Conservation (phyloP, 2,329 filamentous ascomycete species). For the Epichloe elymi region DNA sequence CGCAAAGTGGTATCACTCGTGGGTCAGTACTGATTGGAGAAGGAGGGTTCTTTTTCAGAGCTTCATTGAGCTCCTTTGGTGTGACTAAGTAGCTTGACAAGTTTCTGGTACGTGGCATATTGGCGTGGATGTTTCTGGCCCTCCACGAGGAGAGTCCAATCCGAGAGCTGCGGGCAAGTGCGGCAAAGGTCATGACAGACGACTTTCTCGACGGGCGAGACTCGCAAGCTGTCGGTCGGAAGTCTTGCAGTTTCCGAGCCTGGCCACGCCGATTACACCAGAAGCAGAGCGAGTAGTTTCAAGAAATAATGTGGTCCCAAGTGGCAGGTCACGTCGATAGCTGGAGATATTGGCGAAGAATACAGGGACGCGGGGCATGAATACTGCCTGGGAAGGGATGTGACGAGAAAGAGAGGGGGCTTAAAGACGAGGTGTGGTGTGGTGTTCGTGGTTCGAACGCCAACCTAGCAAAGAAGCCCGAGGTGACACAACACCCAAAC, state of each 20-base stretch:
- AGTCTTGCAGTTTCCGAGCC: neutral
- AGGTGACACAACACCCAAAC: no score
- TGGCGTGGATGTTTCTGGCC: constrained; percentile 18
- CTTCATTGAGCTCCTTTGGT: constrained; percentile 67
- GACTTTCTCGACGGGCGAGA: neutral
- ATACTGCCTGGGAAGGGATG: neutral
- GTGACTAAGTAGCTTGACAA: constrained; percentile 79
- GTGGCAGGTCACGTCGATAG: neutral
- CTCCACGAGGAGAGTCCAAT: constrained; percentile 25
- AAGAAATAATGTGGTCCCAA: neutral
- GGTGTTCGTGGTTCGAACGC: constrained; percentile 1
- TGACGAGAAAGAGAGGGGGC: constrained; percentile 2
- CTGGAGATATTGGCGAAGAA: neutral
- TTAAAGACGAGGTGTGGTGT: constrained; percentile 2
- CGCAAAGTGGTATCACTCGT: constrained; percentile 78
- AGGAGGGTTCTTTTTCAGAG: constrained; percentile 69
- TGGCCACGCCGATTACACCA: neutral
- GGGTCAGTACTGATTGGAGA: constrained; percentile 70
- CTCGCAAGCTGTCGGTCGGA: neutral
- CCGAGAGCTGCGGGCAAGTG: constrained; percentile 29
- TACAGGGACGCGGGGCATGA: neutral
- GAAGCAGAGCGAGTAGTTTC: neutral
- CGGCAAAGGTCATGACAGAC: constrained; percentile 28
- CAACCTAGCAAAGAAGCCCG: neutral
- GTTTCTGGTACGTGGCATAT: constrained; percentile 16